These are phyloP conservation scores for Polyplosphaeria fusca DNA, from an alignment of 495 filamentous ascomycete genomes.

Conservation along the genomic window DNA sequence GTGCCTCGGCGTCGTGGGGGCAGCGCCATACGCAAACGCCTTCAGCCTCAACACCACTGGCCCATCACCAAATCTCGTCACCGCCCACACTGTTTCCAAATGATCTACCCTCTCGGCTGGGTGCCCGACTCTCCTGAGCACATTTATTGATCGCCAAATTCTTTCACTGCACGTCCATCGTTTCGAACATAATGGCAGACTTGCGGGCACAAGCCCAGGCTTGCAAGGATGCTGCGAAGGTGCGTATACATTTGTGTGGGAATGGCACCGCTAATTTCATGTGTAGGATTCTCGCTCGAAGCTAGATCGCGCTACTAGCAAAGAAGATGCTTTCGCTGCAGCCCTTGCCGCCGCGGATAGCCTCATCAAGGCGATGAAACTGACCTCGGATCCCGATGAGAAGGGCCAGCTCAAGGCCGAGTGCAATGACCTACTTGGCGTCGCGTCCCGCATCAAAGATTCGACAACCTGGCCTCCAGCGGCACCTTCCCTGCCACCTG, in stretches of 20 bases:
- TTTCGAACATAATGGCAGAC: slow-evolving; percentile 15
- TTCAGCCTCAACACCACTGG: slow-evolving; percentile 17
- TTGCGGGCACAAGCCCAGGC: slow-evolving; percentile 5
- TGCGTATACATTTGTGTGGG: too few species aligned
- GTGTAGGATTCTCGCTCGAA: neutral
- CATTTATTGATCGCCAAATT: neutral
- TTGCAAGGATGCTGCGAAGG: slow-evolving; percentile 16
- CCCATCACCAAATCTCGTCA: neutral
- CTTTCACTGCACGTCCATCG: neutral
- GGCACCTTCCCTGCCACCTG: neutral
- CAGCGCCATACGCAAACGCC: too few species aligned
- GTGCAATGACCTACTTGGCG: slow-evolving; percentile 60
- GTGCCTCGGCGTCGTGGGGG: too few species aligned
- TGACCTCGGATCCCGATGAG: slow-evolving; percentile 52
- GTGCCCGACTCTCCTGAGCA: neutral
- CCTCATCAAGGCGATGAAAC: slow-evolving; percentile 68
- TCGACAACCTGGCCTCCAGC: slow-evolving; percentile 6
- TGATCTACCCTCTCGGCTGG: neutral
- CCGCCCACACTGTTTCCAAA: neutral
- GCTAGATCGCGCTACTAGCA: slow-evolving; percentile 39
- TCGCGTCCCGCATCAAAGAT: slow-evolving; percentile 70
- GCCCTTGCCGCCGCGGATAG: slow-evolving; percentile 64
- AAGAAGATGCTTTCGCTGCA: slow-evolving; percentile 65
- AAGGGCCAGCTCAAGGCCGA: slow-evolving; percentile 59
- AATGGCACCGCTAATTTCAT: slow-evolving; percentile 1